Percentiles rank a stretch among this genome's conserved stretches.
Conservation (phyloP, 2,329 filamentous ascomycete species). For the Sarocladiaceae sp. region DNA sequence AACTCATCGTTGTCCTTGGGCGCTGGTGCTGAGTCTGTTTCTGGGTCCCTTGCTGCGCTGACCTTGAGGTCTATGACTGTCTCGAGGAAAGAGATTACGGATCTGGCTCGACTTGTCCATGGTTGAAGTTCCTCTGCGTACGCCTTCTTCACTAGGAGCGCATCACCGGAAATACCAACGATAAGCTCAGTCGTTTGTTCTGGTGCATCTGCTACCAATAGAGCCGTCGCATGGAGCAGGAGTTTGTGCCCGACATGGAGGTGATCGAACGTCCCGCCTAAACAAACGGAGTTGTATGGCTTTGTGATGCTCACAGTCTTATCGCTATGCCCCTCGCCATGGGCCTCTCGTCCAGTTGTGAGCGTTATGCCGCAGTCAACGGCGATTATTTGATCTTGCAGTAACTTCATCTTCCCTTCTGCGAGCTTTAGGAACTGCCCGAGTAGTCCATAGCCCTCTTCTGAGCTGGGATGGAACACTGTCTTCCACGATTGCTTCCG, state of each 20-base stretch:
- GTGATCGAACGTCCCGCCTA: conserved; percentile 96
- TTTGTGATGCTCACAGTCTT: background rate
- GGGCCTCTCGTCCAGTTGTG: conserved; percentile 11
- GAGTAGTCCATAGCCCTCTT: conserved; percentile 58
- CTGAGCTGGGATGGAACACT: conserved; percentile 63
- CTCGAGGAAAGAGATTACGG: conserved; percentile 68
- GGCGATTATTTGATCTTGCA: conserved; percentile 45
- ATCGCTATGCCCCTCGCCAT: background rate
- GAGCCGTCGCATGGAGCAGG: conserved; percentile 81
- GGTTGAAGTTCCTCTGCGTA: conserved; percentile 75
- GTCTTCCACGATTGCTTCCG: conserved; percentile 56
- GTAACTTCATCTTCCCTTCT: conserved; percentile 42
- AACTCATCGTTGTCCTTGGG: conserved; percentile 22
- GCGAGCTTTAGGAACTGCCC: conserved; percentile 41
- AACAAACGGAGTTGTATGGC: conserved; percentile 50
- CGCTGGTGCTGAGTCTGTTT: background rate
- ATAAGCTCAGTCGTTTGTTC: conserved; percentile 47
- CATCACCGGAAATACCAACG: conserved; percentile 85
- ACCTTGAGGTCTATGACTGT: conserved; percentile 50
- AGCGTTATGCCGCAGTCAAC: conserved; percentile 43
- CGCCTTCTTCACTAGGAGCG: conserved; percentile 84
- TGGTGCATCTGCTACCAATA: conserved; percentile 51
- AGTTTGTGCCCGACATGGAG: conserved; percentile 94
- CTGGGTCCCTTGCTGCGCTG: conserved; percentile 9
- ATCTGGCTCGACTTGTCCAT: conserved; percentile 70